A percentile compares a stretch with the other conserved stretches of the same genome.
phyloP scores from a whole-genome alignment of 805 yeast genomes.

The Kluyveromyces aestuarii region DNA sequence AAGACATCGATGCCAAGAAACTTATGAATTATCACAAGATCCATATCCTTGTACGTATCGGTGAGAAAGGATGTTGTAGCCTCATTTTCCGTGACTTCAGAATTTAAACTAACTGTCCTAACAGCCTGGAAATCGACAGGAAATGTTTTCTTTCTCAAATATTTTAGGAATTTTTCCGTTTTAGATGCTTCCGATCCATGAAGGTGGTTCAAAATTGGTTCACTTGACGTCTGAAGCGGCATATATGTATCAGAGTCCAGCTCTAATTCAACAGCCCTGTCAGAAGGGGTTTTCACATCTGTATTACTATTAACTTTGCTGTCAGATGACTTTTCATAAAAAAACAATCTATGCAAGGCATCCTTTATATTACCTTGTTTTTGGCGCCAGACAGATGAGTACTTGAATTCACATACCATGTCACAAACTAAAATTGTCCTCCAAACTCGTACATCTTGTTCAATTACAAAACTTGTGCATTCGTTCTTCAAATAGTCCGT shows the following conservation, averaged over 20 bases:
- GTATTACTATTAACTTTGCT: background rate
- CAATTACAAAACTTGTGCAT: background rate
- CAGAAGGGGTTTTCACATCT: background rate
- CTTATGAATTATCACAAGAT: conserved; percentile 16
- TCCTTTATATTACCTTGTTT: conserved; percentile 12
- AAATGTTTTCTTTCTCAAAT: conserved; percentile 13
- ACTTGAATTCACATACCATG: conserved; percentile 2
- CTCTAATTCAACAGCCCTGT: background rate
- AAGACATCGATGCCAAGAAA: conserved; percentile 12
- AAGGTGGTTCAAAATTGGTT: background rate
- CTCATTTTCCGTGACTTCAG: conserved; percentile 1
- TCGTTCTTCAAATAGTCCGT: background rate
- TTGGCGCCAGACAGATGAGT: conserved; percentile 18
- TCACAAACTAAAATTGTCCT: background rate
- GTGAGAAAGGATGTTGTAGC: conserved; percentile 16
- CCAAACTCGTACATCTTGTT: conserved; percentile 1
- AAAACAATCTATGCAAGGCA: conserved; percentile 8
- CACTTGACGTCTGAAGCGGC: background rate
- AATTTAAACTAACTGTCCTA: conserved; percentile 4
- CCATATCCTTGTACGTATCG: conserved; percentile 18
- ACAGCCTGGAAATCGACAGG: conserved; percentile 15
- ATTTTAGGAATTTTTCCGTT: conserved; percentile 12
- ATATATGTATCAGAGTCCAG: background rate
- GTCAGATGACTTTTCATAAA: background rate
- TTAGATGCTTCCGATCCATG: background rate